phyloP scores from a whole-genome alignment of 225 moss, liverwort and hornwort species.

The Asterella californica region DNA sequence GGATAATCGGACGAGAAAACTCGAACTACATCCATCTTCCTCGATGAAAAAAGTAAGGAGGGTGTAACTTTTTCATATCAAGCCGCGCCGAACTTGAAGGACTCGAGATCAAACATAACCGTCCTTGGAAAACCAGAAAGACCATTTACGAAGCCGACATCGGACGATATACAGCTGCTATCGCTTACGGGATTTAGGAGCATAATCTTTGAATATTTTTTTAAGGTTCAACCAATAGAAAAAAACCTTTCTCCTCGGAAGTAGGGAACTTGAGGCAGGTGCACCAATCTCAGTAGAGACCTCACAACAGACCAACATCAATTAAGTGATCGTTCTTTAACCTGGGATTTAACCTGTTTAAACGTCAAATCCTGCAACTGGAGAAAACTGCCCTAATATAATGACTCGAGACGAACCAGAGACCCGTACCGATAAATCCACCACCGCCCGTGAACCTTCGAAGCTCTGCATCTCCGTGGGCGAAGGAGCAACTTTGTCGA shows the following conservation, averaged over 20 bases:
- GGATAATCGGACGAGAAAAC: slow-evolving; percentile 21
- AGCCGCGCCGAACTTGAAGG: slow-evolving; percentile 12
- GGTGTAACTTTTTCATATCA: slow-evolving; percentile 5
- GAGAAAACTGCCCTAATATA: slow-evolving; percentile 5
- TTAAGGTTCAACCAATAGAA: not conserved
- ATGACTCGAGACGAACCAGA: slow-evolving; percentile 15
- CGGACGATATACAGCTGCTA: slow-evolving; percentile 4
- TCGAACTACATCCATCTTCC: slow-evolving; percentile 27
- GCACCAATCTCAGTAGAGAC: slow-evolving; percentile 15
- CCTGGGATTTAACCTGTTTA: not conserved
- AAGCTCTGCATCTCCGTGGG: slow-evolving; percentile 94
- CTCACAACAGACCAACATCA: slow-evolving; percentile 18
- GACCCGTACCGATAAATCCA: slow-evolving; percentile 51
- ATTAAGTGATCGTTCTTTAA: slow-evolving; percentile 7
- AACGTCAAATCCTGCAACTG: slow-evolving; percentile 9
- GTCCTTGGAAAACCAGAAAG: slow-evolving; percentile 18
- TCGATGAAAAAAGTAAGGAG: slow-evolving; percentile 18
- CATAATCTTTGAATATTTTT: not conserved
- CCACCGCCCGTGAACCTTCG: slow-evolving; percentile 85
- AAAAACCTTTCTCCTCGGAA: slow-evolving; percentile 4
- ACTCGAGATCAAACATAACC: slow-evolving; percentile 8
- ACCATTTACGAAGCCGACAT: slow-evolving; percentile 9
- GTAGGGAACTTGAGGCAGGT: slow-evolving; percentile 2
- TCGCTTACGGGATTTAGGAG: slow-evolving; percentile 1
- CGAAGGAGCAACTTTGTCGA: slow-evolving; percentile 98